Conservation (phyloP, 345 rosid genomes). For the Eutrema heterophyllum region DNA sequence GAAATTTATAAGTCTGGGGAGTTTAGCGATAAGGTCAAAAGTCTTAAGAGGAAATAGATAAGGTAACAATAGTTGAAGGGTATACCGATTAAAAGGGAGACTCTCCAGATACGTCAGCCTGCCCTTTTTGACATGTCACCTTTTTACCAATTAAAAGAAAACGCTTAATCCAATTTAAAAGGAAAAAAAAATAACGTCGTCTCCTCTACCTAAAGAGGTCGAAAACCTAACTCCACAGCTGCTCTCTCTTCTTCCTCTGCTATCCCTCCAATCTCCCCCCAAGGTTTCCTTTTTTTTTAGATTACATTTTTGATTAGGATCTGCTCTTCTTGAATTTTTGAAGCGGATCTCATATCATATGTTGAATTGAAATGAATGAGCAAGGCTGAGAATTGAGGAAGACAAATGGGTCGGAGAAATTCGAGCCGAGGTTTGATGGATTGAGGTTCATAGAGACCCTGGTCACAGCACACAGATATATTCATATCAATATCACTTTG, state of each 20-base stretch:
- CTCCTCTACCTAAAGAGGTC: too few relatives aligned
- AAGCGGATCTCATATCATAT: neutral
- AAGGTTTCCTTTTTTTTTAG: constrained; percentile 18
- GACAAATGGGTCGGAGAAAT: constrained; percentile 37
- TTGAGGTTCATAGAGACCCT: constrained; percentile 85
- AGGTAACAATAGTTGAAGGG: too few relatives aligned
- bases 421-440: constrained; percentile 74
- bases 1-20: too few relatives aligned
- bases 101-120: too few relatives aligned
- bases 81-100: too few relatives aligned
- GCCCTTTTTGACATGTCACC: too few relatives aligned
- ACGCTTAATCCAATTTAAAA: too few relatives aligned
- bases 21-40: too few relatives aligned
- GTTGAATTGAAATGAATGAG: neutral
- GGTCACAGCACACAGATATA: constrained; percentile 79
- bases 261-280: constrained; percentile 6
- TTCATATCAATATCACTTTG: neutral
- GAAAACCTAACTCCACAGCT: constrained; percentile 16
- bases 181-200: too few relatives aligned
- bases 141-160: too few relatives aligned
- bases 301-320: neutral
- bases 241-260: constrained; percentile 26
- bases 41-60: too few relatives aligned
- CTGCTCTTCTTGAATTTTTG: neutral
- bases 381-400: constrained; percentile 32